Conservation (phyloP, 257 asterid genomes). For the Cruciata laevipes region DNA sequence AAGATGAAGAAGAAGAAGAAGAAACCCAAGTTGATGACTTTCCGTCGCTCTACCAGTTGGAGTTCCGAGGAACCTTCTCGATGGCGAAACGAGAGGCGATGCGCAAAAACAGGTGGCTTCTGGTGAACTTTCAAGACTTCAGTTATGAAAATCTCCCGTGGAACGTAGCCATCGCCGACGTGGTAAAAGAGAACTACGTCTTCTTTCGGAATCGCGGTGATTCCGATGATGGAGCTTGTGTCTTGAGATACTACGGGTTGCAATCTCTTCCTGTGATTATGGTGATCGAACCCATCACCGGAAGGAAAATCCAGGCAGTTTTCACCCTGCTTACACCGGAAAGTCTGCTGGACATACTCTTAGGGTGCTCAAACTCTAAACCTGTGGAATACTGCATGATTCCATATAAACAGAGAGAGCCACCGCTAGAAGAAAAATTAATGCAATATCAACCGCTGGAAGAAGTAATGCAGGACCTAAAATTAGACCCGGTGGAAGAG, state of each 20-base stretch:
- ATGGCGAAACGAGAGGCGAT: slow-evolving; percentile 84
- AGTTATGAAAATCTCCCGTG: slow-evolving; percentile 92
- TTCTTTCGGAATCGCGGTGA: slow-evolving; percentile 88
- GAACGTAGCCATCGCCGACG: slow-evolving; percentile 91
- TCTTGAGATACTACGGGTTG: slow-evolving; percentile 74
- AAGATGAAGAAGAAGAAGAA: not conserved
- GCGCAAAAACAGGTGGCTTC: slow-evolving; percentile 74
- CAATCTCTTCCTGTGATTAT: slow-evolving; percentile 65
- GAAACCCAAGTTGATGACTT: slow-evolving; percentile 22
- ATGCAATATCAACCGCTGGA: not conserved
- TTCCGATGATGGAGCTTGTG: slow-evolving; percentile 85
- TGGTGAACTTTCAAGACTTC: slow-evolving; percentile 85
- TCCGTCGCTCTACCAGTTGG: slow-evolving; percentile 80
- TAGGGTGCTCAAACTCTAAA: slow-evolving; percentile 70
- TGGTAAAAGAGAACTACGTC: slow-evolving; percentile 72
- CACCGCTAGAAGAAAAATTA: not conserved
- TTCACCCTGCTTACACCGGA: slow-evolving; percentile 88
- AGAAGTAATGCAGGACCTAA: not conserved
- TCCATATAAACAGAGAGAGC: slow-evolving; percentile 40
- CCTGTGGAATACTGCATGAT: slow-evolving; percentile 72
- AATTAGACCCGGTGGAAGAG: not conserved
- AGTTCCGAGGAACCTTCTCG: slow-evolving; percentile 78
- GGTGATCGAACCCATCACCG: slow-evolving; percentile 90
- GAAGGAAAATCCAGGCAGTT: slow-evolving; percentile 81
- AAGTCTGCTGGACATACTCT: slow-evolving; percentile 69